Conservation (phyloP, 192 early-diverging fungal species). For the Coemansia pectinata region DNA sequence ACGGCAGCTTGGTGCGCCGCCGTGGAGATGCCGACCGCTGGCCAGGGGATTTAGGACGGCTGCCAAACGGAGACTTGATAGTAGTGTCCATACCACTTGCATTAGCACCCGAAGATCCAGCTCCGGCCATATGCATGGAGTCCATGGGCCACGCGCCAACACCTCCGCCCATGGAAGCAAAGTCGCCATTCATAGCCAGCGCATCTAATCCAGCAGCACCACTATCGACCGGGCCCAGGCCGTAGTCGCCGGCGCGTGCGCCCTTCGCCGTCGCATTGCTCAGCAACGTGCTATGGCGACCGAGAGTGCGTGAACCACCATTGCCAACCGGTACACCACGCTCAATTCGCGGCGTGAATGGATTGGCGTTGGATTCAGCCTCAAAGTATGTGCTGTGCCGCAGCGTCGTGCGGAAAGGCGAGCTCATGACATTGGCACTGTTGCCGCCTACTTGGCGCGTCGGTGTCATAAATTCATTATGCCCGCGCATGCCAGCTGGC, state of each 20-base stretch:
- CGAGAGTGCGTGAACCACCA: slow-evolving; percentile 17
- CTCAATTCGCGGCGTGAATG: slow-evolving; percentile 50
- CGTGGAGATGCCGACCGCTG: slow-evolving; percentile 49
- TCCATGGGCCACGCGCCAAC: slow-evolving; percentile 40
- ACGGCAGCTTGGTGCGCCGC: slow-evolving; percentile 43
- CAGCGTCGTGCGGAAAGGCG: slow-evolving; percentile 34
- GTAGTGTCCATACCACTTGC: neutral
- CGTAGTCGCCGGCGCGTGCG: neutral
- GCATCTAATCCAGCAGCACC: neutral
- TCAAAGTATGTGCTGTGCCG: slow-evolving; percentile 27
- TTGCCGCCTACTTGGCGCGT: slow-evolving; percentile 10
- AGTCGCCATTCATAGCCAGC: neutral
- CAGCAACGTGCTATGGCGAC: slow-evolving; percentile 26
- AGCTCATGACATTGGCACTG: neutral
- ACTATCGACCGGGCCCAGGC: neutral
- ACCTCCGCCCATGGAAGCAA: slow-evolving; percentile 17
- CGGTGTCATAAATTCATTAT: slow-evolving; percentile 27
- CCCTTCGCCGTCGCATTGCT: slow-evolving; percentile 1
- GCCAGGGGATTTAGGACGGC: slow-evolving; percentile 43
- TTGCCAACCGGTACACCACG: slow-evolving; percentile 15
- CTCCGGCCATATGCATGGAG: neutral
- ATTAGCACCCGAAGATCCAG: neutral
- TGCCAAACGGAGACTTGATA: slow-evolving; percentile 24
- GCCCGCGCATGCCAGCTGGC: slow-evolving; percentile 5
- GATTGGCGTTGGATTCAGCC: slow-evolving; percentile 24